A percentile compares a stretch with the other conserved stretches of the same genome.
These are phyloP conservation scores for Penicillium sp. DNA, from an alignment of 2,329 filamentous ascomycete genomes.

Conservation along the genomic window DNA sequence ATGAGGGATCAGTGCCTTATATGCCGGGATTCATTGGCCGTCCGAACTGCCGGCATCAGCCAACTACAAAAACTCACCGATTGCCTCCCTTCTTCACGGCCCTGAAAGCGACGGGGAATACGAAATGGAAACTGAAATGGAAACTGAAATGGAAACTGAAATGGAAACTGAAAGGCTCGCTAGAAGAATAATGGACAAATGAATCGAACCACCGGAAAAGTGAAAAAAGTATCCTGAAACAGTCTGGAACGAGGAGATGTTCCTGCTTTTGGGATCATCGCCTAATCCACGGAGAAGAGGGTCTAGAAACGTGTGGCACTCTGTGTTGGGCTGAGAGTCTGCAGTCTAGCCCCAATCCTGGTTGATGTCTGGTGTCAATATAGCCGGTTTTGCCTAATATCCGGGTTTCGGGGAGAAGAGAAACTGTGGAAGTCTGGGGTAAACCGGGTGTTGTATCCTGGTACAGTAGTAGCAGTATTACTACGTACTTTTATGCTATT, in stretches of 20 bases:
- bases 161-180: background rate
- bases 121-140: background rate
- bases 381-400: slow-evolving; percentile 14
- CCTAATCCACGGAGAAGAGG: background rate
- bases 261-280: slow-evolving; percentile 3
- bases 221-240: background rate
- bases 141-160: background rate
- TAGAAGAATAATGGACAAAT: too few relatives aligned
- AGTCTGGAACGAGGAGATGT: background rate
- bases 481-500: too few relatives aligned
- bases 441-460: background rate
- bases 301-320: background rate
- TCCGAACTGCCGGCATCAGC: background rate
- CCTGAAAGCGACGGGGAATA: background rate
- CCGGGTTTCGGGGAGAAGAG: background rate
- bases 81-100: background rate
- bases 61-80: background rate
- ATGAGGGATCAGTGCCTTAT: background rate
- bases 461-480: too few relatives aligned
- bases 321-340: background rate
- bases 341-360: slow-evolving; percentile 8
- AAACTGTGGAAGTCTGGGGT: background rate
- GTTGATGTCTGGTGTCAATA: background rate
- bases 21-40: background rate
- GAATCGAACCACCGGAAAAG: background rate